These are phyloP conservation scores for Trypanosomatidae sp. DNA, from an alignment of 208 protist genomes.

Conservation along the genomic window DNA sequence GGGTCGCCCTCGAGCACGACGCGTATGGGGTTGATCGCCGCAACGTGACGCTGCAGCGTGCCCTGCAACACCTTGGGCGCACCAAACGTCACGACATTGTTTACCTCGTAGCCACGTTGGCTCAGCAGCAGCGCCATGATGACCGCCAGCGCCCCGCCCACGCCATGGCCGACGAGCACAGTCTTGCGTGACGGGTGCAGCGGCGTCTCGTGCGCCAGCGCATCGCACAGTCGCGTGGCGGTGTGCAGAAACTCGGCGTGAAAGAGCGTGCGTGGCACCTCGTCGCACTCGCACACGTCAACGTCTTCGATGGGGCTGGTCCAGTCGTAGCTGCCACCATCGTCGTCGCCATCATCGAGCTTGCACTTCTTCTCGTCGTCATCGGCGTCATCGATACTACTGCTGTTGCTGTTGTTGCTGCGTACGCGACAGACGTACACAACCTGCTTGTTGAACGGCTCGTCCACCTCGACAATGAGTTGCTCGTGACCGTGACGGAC, in stretches of 20 bases:
- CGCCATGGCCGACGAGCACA: conserved; percentile 63
- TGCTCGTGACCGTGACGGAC: conserved; percentile 45
- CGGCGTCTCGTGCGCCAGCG: conserved; percentile 44
- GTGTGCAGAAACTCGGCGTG: conserved; percentile 35
- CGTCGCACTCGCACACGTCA: conserved; percentile 56
- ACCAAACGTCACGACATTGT: conserved; percentile 62
- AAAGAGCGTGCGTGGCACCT: conserved; percentile 49
- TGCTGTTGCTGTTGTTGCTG: conserved; percentile 37
- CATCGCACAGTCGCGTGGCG: conserved; percentile 40
- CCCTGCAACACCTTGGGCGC: conserved; percentile 45
- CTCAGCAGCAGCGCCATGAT: conserved; percentile 32
- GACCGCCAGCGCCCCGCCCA: conserved; percentile 54
- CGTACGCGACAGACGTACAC: conserved; percentile 52
- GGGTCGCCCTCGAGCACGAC: conserved; percentile 71
- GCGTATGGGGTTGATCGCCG: conserved; percentile 57
- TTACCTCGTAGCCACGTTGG: conserved; percentile 51
- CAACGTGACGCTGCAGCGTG: conserved; percentile 46
- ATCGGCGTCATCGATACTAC: conserved; percentile 54
- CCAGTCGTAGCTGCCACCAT: conserved; percentile 48
- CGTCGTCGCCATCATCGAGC: conserved; percentile 1
- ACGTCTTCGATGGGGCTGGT: conserved; percentile 43
- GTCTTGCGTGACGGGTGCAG: conserved; percentile 59
- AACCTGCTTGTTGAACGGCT: conserved; percentile 71
- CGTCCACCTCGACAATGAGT: conserved; percentile 67
- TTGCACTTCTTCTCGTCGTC: too few species aligned